A percentile compares a stretch with the other conserved stretches of the same genome.
phyloP scores from a whole-genome alignment of 129 eudicot genomes.

The Saposhnikovia divaricata region DNA sequence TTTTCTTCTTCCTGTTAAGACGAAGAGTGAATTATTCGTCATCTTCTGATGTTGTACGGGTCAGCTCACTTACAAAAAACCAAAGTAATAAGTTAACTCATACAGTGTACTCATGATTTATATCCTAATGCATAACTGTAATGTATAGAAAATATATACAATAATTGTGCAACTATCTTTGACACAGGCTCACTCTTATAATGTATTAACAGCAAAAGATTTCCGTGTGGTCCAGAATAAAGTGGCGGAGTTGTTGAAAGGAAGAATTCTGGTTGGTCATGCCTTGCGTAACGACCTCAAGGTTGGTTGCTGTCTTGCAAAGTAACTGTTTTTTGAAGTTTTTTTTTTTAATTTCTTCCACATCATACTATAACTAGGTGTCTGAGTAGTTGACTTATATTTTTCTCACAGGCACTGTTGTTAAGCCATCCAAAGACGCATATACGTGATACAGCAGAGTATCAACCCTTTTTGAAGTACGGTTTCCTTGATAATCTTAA shows the following conservation, averaged over 20 bases:
- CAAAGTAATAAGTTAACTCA: neutral
- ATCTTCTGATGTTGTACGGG: neutral
- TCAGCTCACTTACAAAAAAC: neutral
- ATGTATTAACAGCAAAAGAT: slow-evolving; percentile 63
- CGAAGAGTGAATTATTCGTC: neutral
- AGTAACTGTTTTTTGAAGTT: neutral
- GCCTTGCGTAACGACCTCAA: slow-evolving; percentile 91
- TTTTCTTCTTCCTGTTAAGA: neutral
- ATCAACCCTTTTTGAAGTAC: slow-evolving; percentile 79
- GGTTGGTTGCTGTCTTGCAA: slow-evolving; percentile 29
- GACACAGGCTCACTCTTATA: slow-evolving; percentile 10
- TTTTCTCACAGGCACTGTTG: slow-evolving; percentile 55
- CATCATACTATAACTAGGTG: neutral
- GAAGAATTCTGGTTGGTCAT: slow-evolving; percentile 89
- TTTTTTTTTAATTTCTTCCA: neutral
- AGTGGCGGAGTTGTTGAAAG: slow-evolving; percentile 86
- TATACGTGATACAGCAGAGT: slow-evolving; percentile 86
- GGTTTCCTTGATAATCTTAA: neutral
- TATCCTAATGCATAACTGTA: too few species aligned
- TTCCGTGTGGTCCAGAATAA: slow-evolving; percentile 76
- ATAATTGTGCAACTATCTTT: slow-evolving; percentile 1
- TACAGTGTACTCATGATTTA: too few species aligned
- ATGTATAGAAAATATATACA: neutral
- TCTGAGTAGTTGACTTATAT: neutral
- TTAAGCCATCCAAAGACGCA: slow-evolving; percentile 86